A percentile compares a stretch with the other conserved stretches of the same genome.
These are phyloP conservation scores for Arthrobotrys entomopaga DNA, from an alignment of 2,329 filamentous ascomycete species.

Conservation along the genomic window DNA sequence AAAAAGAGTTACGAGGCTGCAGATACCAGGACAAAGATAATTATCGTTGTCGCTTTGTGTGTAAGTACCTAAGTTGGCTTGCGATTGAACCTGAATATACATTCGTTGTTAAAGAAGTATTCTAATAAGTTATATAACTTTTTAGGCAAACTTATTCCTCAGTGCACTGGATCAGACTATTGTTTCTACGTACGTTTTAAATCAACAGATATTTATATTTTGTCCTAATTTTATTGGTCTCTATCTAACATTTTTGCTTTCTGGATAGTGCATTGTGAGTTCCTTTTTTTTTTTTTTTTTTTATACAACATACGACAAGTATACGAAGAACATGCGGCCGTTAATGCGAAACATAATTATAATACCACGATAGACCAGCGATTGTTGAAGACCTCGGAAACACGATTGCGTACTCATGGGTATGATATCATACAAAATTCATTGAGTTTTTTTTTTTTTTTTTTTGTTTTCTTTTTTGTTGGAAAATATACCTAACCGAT, in stretches of 20 bases:
- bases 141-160: conserved; percentile 58
- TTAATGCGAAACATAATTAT: neutral
- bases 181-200: conserved; percentile 49
- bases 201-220: neutral
- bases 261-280: conserved; percentile 42
- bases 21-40: conserved; percentile 53
- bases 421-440: neutral
- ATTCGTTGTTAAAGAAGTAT: neutral
- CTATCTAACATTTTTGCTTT: conserved; percentile 16
- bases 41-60: conserved; percentile 59
- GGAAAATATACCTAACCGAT: neutral
- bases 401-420: conserved; percentile 50
- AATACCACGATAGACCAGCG: conserved; percentile 22
- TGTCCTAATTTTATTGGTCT: neutral
- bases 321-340: no score
- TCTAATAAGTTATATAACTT: neutral
- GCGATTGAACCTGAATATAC: neutral
- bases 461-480: no score
- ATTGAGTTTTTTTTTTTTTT: no score
- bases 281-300: neutral
- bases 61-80: conserved; percentile 44
- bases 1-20: conserved; percentile 47
- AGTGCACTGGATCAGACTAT: conserved; percentile 59
- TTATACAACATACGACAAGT: no score
- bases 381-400: conserved; percentile 50